Conservation (phyloP, 2,329 filamentous ascomycete species). For the Cryphonectria parasitica region DNA sequence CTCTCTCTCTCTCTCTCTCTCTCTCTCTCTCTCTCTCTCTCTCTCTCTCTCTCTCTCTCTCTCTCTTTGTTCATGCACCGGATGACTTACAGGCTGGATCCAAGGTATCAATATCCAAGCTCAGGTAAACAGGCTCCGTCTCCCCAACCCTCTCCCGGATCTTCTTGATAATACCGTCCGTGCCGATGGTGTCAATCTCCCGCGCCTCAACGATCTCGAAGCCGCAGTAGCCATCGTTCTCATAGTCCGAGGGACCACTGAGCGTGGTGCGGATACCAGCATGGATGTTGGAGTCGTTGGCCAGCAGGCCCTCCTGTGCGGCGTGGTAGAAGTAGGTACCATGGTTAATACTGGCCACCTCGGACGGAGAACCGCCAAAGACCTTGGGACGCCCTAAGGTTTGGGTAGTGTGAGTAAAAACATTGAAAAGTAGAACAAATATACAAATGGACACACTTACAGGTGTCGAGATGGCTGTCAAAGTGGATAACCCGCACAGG, state of each 20-base stretch:
- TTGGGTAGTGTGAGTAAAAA: background rate
- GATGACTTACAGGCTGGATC: conserved; percentile 72
- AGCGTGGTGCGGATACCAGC: conserved; percentile 85
- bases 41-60: no score
- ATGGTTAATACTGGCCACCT: conserved; percentile 80
- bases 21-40: no score
- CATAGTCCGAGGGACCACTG: conserved; percentile 78
- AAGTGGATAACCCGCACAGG: conserved; percentile 66
- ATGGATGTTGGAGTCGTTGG: conserved; percentile 85
- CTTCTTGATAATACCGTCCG: conserved; percentile 75
- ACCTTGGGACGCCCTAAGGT: conserved; percentile 77
- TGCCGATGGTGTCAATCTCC: conserved; percentile 55
- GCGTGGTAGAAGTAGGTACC: conserved; percentile 91
- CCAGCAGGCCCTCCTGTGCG: conserved; percentile 73
- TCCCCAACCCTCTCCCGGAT: conserved; percentile 77
- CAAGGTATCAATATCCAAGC: conserved; percentile 85
- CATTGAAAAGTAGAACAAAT: no score
- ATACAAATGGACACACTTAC: conserved; percentile 41
- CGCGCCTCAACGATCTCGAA: conserved; percentile 80
- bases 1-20: no score
- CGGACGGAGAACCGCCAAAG: conserved; percentile 78
- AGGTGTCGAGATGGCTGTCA: conserved; percentile 69
- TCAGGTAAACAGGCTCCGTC: conserved; percentile 76
- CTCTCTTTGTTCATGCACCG: background rate
- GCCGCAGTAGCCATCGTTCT: conserved; percentile 83